Percentiles rank a stretch among this genome's conserved stretches.
phyloP scores from a whole-genome alignment of 2,329 filamentous ascomycete genomes.

The Phaeosphaeriaceae sp. region DNA sequence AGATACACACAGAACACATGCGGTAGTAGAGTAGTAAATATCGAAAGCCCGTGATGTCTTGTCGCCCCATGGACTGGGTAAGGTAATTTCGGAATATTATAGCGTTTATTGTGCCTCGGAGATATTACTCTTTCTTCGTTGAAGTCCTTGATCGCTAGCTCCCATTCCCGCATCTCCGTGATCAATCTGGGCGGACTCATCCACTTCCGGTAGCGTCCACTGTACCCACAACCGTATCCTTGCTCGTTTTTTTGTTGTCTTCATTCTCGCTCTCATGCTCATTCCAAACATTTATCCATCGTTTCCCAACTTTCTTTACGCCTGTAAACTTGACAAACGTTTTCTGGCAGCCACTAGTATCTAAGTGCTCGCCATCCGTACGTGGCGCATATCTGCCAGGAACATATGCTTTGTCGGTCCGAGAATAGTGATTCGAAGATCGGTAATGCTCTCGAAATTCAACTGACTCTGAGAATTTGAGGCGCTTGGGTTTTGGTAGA shows the following conservation, averaged over 20 bases:
- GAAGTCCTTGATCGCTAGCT: slow-evolving; percentile 11
- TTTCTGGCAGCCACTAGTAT: slow-evolving; percentile 33
- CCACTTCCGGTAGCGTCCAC: not conserved
- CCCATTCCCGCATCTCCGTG: slow-evolving; percentile 13
- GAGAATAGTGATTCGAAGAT: slow-evolving; percentile 17
- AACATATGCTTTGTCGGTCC: slow-evolving; percentile 26
- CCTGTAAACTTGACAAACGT: slow-evolving; percentile 33
- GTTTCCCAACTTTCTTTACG: slow-evolving; percentile 25
- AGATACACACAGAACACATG: too few relatives aligned
- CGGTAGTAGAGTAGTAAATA: too few relatives aligned
- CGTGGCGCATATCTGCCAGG: slow-evolving; percentile 35
- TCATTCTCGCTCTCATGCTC: slow-evolving; percentile 19
- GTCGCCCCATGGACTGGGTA: too few relatives aligned
- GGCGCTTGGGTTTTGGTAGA: slow-evolving; percentile 16
- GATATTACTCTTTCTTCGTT: slow-evolving; percentile 8
- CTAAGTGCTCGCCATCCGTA: slow-evolving; percentile 31
- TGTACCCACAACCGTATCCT: not conserved
- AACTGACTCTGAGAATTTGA: slow-evolving; percentile 26
- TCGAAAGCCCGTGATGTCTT: too few relatives aligned
- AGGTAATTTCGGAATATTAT: not conserved
- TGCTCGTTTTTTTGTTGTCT: slow-evolving; percentile 1
- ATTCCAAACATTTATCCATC: slow-evolving; percentile 28
- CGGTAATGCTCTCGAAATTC: slow-evolving; percentile 28
- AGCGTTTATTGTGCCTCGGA: not conserved
- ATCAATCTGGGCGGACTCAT: not conserved